Conservation (phyloP, 2,329 filamentous ascomycete species). For the Xylariales sp. region DNA sequence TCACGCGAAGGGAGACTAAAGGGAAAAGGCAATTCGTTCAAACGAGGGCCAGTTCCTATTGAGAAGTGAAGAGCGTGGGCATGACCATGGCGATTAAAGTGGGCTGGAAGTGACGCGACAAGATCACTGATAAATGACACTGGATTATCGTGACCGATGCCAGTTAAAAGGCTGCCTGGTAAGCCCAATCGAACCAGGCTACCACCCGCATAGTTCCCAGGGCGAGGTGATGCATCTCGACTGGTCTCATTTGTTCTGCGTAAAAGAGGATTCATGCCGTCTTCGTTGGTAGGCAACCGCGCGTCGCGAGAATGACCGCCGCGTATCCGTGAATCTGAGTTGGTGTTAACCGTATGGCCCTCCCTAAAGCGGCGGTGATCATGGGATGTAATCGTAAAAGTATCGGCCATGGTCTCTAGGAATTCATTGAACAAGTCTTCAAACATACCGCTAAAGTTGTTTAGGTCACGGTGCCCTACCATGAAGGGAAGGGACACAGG, state of each 20-base stretch:
- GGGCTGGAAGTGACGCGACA: slow-evolving; percentile 64
- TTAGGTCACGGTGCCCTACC: slow-evolving; percentile 48
- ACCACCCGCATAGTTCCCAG: slow-evolving; percentile 55
- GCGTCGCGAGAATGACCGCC: slow-evolving; percentile 64
- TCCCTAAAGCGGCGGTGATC: not conserved
- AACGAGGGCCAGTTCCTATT: slow-evolving; percentile 62
- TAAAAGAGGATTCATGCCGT: slow-evolving; percentile 88
- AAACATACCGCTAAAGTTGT: slow-evolving; percentile 46
- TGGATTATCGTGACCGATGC: slow-evolving; percentile 59
- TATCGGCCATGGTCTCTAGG: not conserved
- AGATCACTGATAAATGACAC: slow-evolving; percentile 67
- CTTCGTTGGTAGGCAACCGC: slow-evolving; percentile 72
- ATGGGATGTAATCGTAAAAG: not conserved
- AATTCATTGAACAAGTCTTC: slow-evolving; percentile 9
- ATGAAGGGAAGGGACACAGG: slow-evolving; percentile 65
- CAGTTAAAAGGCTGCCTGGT: slow-evolving; percentile 58
- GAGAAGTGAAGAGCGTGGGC: slow-evolving; percentile 70
- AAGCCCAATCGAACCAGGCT: slow-evolving; percentile 66
- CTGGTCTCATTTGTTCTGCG: slow-evolving; percentile 66
- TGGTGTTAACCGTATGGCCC: slow-evolving; percentile 42
- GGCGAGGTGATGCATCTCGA: slow-evolving; percentile 61
- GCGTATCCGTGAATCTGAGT: slow-evolving; percentile 55
- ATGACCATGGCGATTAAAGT: slow-evolving; percentile 59
- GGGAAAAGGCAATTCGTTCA: slow-evolving; percentile 61
- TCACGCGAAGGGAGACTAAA: slow-evolving; percentile 53